A percentile compares a stretch with the other conserved stretches of the same genome.
phyloP scores from a whole-genome alignment of 2,329 filamentous ascomycete genomes.

The Fusarium hainanense region DNA sequence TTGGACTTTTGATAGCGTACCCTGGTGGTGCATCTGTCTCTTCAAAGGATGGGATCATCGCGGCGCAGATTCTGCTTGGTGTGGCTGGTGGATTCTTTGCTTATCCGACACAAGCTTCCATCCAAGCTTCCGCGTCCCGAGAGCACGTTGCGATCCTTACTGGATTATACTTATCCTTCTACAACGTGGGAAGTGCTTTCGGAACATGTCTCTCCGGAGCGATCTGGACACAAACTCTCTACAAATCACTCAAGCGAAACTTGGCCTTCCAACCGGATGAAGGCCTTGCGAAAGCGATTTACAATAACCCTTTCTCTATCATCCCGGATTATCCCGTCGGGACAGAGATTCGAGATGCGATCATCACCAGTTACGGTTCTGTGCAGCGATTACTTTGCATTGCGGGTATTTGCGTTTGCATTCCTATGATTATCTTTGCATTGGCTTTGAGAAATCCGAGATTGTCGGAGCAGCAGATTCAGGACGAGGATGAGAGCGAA shows the following conservation, averaged over 20 bases:
- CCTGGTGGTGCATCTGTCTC: constrained; percentile 59
- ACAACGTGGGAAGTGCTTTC: constrained; percentile 56
- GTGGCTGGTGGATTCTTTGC: constrained; percentile 68
- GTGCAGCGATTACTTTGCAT: constrained; percentile 59
- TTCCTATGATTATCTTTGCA: constrained; percentile 60
- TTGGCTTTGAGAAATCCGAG: constrained; percentile 57
- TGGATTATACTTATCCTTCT: constrained; percentile 55
- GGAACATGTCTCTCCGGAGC: constrained; percentile 55
- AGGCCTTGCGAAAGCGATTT: constrained; percentile 52
- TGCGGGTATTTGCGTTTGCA: constrained; percentile 58
- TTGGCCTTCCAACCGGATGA: constrained; percentile 51
- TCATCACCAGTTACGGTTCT: constrained; percentile 58
- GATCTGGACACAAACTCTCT: constrained; percentile 57
- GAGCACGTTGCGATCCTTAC: constrained; percentile 55
- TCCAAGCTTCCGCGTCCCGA: constrained; percentile 53
- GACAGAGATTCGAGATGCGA: constrained; percentile 56
- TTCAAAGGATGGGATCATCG: constrained; percentile 63
- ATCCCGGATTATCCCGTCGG: constrained; percentile 54
- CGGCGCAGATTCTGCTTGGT: constrained; percentile 66
- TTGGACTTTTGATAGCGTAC: constrained; percentile 66
- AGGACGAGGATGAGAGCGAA: constrained; percentile 34
- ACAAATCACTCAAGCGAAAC: constrained; percentile 47
- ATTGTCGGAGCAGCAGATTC: constrained; percentile 53
- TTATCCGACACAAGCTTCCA: constrained; percentile 55
- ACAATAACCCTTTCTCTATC: constrained; percentile 52